These are phyloP conservation scores for Citeromyces hawaiiensis DNA, from an alignment of 1,139 yeast species.

Conservation along the genomic window DNA sequence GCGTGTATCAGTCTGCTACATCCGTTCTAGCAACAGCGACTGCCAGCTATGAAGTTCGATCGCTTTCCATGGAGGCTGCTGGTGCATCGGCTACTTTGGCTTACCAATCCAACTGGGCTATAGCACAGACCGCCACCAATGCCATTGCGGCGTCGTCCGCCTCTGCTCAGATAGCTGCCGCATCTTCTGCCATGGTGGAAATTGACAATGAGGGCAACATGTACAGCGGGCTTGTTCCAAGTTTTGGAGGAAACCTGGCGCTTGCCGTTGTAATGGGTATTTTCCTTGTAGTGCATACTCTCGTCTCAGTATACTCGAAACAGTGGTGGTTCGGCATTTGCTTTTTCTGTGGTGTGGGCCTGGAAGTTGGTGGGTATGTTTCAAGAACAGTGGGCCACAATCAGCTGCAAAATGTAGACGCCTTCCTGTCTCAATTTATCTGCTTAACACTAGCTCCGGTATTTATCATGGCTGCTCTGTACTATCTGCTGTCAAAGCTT, in stretches of 20 bases:
- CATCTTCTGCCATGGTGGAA: constrained; percentile 17
- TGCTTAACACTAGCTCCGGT: constrained; percentile 77
- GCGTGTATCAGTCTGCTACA: constrained; percentile 3
- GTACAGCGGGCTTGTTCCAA: constrained; percentile 28
- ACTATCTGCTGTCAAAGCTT: constrained; percentile 62
- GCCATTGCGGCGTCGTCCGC: constrained; percentile 17
- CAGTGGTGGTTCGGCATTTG: constrained; percentile 69
- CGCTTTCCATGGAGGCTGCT: constrained; percentile 14
- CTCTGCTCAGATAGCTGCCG: constrained; percentile 19
- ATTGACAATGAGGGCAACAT: constrained; percentile 14
- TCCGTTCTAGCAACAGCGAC: constrained; percentile 14
- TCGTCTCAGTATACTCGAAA: constrained; percentile 28
- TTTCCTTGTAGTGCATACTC: constrained; percentile 24
- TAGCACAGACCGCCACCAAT: constrained; percentile 27
- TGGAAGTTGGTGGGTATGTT: constrained; percentile 62
- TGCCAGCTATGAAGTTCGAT: constrained; percentile 6
- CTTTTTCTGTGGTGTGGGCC: constrained; percentile 42
- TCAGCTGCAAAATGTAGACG: constrained; percentile 22
- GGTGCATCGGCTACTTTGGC: constrained; percentile 26
- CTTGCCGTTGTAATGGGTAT: constrained; percentile 34
- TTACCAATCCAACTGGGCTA: constrained; percentile 19
- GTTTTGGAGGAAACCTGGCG: constrained; percentile 32
- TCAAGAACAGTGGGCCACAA: constrained; percentile 41
- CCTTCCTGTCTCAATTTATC: constrained; percentile 53
- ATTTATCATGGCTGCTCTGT: constrained; percentile 80